Evolutionary conservation across 169 alveolate genomes (phyloP).

Genomic region (Plasmodium malariae): DNA sequence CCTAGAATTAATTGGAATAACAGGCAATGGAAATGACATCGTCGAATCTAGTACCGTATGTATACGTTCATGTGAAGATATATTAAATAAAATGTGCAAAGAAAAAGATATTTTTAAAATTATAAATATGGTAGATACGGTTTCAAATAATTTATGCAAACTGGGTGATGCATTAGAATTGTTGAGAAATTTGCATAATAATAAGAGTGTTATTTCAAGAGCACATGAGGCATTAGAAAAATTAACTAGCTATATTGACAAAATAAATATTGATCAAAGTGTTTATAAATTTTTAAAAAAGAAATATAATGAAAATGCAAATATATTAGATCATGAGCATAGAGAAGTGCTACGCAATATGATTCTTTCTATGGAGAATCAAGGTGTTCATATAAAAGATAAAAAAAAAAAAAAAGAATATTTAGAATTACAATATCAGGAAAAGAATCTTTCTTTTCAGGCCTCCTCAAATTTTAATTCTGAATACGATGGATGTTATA

Average conservation of each 20-base stretch:
- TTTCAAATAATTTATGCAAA: constrained; percentile 83
- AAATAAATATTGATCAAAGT: constrained; percentile 80
- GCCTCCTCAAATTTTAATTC: constrained; percentile 30
- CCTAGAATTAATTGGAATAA: constrained; percentile 46
- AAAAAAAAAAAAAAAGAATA: constrained; percentile 43
- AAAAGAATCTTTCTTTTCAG: constrained; percentile 42
- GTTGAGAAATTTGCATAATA: constrained; percentile 81
- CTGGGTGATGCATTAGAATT: constrained; percentile 86
- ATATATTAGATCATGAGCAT: constrained; percentile 78
- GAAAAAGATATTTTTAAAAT: constrained; percentile 62
- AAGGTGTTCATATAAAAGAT: constrained; percentile 83
- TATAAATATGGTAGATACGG: constrained; percentile 81
- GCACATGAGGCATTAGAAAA: constrained; percentile 83
- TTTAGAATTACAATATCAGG: constrained; percentile 72
- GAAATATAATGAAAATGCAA: constrained; percentile 65
- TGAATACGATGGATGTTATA: constrained; percentile 52
- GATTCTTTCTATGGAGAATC: constrained; percentile 86
- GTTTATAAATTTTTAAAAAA: constrained; percentile 78
- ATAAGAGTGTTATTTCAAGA: constrained; percentile 77
- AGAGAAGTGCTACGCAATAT: constrained; percentile 80
- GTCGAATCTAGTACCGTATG: constrained; percentile 20
- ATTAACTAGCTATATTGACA: constrained; percentile 78
- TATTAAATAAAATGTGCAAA: constrained; percentile 39
- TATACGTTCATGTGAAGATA: constrained; percentile 41
- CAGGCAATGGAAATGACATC: constrained; percentile 30